These are phyloP conservation scores for Coprinopsis sp. DNA, from an alignment of 768 basidiomycete species.

Conservation along the genomic window DNA sequence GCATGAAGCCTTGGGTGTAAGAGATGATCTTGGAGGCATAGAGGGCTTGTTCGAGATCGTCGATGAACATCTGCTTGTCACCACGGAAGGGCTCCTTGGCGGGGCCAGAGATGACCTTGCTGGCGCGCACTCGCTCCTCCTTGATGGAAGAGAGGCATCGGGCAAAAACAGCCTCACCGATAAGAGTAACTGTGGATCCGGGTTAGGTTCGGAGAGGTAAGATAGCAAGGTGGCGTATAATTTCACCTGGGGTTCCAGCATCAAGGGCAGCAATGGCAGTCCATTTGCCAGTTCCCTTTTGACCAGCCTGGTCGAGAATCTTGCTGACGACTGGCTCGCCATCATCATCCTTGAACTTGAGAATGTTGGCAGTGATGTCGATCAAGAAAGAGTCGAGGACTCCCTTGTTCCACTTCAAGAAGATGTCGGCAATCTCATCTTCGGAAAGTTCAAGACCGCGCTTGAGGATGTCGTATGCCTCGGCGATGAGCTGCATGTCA, in stretches of 20 bases:
- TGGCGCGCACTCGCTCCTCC: slow-evolving; percentile 89
- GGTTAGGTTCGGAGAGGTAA: slow-evolving; percentile 6
- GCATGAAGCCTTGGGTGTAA: slow-evolving; percentile 99
- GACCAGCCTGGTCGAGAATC: slow-evolving; percentile 94
- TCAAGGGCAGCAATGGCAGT: slow-evolving; percentile 97
- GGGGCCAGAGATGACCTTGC: slow-evolving; percentile 87
- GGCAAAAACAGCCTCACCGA: slow-evolving; percentile 99
- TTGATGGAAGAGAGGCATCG: slow-evolving; percentile 97
- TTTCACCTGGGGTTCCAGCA: slow-evolving; percentile 76
- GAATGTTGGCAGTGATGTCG: slow-evolving; percentile 95
- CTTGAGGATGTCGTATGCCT: slow-evolving; percentile 98
- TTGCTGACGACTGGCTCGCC: slow-evolving; percentile 87
- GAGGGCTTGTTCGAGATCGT: slow-evolving; percentile 97
- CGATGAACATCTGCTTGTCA: slow-evolving; percentile 98
- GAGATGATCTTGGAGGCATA: slow-evolving; percentile 99
- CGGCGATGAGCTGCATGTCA: slow-evolving; percentile 99
- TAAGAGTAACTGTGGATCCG: slow-evolving; percentile 76
- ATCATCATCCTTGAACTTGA: slow-evolving; percentile 95
- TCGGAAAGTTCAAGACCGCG: slow-evolving; percentile 86
- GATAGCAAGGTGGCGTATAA: slow-evolving; percentile 8
- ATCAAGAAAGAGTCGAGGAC: slow-evolving; percentile 99
- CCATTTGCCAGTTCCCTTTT: slow-evolving; percentile 99
- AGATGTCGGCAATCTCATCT: slow-evolving; percentile 91
- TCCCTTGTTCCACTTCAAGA: slow-evolving; percentile 94
- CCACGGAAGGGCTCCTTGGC: slow-evolving; percentile 92